Percentiles rank a stretch among this genome's conserved stretches.
Evolutionary conservation across 2,329 filamentous ascomycete genomes (phyloP).

Genomic region (Pleochaeta shiraiana): DNA sequence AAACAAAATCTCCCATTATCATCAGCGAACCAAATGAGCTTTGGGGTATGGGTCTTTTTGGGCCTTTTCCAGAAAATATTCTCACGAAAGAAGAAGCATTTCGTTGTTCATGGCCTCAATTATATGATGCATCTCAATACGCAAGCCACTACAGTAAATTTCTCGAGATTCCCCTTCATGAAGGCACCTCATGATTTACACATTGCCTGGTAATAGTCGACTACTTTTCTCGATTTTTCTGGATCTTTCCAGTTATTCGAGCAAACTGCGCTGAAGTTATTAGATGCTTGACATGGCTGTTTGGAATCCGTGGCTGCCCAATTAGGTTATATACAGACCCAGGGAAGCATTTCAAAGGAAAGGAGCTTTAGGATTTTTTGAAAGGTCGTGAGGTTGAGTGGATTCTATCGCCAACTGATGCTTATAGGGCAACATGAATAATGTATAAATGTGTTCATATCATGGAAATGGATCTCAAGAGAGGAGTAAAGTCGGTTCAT

Average conservation of each 20-base stretch:
- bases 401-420: neutral
- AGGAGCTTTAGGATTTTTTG: neutral
- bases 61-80: too few relatives aligned
- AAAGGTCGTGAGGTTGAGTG: neutral
- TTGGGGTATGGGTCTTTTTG: neutral
- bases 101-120: too few relatives aligned
- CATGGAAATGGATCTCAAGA: neutral
- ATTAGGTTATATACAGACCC: constrained; percentile 1
- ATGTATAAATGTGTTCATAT: neutral
- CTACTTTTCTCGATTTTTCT: neutral
- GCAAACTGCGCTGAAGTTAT: neutral
- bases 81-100: too few relatives aligned
- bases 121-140: too few relatives aligned
- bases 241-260: neutral
- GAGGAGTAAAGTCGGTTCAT: neutral
- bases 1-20: neutral
- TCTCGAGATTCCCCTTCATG: too few relatives aligned
- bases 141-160: too few relatives aligned
- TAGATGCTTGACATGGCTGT: neutral
- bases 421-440: neutral
- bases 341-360: neutral
- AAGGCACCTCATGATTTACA: too few relatives aligned
- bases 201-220: neutral
- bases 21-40: neutral
- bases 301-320: neutral